Evolutionary conservation across 176 grass and related monocot genomes (phyloP), one percentile per base, ranked within the genome.

Genomic region (Eleusine coracana): DNA sequence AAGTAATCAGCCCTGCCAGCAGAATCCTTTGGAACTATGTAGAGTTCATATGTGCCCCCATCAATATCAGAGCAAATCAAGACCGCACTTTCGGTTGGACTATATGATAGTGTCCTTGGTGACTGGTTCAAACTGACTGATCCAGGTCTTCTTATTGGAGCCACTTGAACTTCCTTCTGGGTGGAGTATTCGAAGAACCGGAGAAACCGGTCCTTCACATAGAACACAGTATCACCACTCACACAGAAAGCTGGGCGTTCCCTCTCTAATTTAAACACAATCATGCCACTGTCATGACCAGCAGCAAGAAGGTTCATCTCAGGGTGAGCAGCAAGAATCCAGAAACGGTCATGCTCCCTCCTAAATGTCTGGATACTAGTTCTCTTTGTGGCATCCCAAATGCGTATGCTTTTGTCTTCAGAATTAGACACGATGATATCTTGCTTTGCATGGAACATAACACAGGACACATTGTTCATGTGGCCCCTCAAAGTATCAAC

Each of bases 381-480:
- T 67, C 96, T 88, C 72, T 95, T 98, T 68, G 96, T 98, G 68
- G 96, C 89, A 86, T 95, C 96, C 96, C 96, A 95, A 6, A 98
- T 88, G 50, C 91, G 96, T 20, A 98, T 98, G 80, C 92, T 95
- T 87, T 95, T 98, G 46, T 95, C 96, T 88, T 98, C 96, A 42
- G 96, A 98, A 83, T 98, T 98, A 29, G 96, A 98, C 14, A 98
- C 89, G 5, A 98, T 95, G 59, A 98, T 95, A 65, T 98, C 96
- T 41, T 95, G 92, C 83, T 90, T 98, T 2, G 89, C 90, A 6
- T 98, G 96, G 89, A 98, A 98, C 90, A 98, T 85, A 11, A 98
- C 96, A 16, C 91, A 92, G 8, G 96, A 98, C 23, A 95, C 96
- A 50, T 98, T 98, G 68, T 95, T 98, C 92, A 95, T 95, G 88